Base-by-base conservation (phyloP, 2,329 filamentous ascomycete species). In the Polytolypa hystricis region DNA sequence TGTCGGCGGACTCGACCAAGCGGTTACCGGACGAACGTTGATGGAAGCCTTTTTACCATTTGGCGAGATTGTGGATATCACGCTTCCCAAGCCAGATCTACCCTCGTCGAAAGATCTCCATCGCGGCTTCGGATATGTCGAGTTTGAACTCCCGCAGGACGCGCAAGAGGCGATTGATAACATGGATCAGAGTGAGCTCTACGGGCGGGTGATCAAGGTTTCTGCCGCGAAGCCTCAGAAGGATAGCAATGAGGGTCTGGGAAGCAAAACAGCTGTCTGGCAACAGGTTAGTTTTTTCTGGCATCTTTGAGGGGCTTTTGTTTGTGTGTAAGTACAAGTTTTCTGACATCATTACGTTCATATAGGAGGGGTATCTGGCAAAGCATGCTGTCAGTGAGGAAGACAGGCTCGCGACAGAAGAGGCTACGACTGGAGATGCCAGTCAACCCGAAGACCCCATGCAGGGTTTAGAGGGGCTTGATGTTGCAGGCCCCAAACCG, bases 151-250 rank as follows among this genome's bases (percentile, higher is more conserved):
- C 39, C 71, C 77, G 9, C 75, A 80, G 39, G 91, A 98, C 61
- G 89, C 87, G 18, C 79, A 79, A 53, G 89, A 96, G 62, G 91
- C 91, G 34, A 94, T 98, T 58, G 86, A 96, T 69, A 98, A 98
- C 57, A 96, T 98, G 89, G 85, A 98, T 56, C 86, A 94, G 58
- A 82, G 87, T 42, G 89, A 96, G 64, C 74, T 98, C 30, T 96
- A 89, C 56, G 93, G 91, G 8, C 77, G 84, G 41, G 80, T 91
- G 10, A 81, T 98, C 57, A 94, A 87, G 58, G 89, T 96, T 35
- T 87, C 85, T 30, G 74, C 81, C 38, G 93, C 93, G 29, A 98
- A 94, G 61, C 77, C 84, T 20, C 85, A 91, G 44, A 95, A 94
- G 68, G 84, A 84, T 50, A 74, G 77, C 33, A 83, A 83, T 36